Conservation (phyloP, 1,284 basidiomycete species). For the Leccinum colubrinum region DNA sequence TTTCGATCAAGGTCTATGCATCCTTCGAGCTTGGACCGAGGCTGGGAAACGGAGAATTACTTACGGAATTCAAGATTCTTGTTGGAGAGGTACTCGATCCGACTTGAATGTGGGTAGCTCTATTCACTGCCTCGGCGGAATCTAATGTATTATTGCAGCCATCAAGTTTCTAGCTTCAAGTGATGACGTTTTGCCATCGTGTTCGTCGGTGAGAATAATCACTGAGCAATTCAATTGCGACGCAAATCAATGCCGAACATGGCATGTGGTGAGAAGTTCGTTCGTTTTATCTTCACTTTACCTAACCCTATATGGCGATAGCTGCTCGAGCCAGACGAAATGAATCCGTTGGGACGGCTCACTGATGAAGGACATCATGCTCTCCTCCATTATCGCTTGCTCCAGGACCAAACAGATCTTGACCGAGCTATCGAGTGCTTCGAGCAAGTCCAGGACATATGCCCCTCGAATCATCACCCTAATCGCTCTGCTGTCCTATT, state of each 20-base stretch:
- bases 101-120: not conserved
- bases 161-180: not conserved
- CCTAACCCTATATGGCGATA: not conserved
- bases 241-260: not conserved
- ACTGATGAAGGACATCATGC: not conserved
- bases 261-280: not conserved
- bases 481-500: not conserved
- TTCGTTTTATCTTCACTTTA: not conserved
- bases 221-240: not conserved
- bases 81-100: not conserved
- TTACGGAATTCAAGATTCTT: not conserved
- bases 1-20: not conserved
- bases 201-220: not conserved
- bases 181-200: not conserved
- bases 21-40: not conserved
- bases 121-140: not conserved
- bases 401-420: not conserved
- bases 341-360: not conserved
- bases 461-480: not conserved
- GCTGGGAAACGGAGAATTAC: not conserved
- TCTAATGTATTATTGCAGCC: not conserved
- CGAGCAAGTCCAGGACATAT: not conserved
- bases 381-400: not conserved
- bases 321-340: not conserved
- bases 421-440: not conserved